phyloP scores from a whole-genome alignment of 2,329 filamentous ascomycete species.

The Daldinia eschscholtzii region DNA sequence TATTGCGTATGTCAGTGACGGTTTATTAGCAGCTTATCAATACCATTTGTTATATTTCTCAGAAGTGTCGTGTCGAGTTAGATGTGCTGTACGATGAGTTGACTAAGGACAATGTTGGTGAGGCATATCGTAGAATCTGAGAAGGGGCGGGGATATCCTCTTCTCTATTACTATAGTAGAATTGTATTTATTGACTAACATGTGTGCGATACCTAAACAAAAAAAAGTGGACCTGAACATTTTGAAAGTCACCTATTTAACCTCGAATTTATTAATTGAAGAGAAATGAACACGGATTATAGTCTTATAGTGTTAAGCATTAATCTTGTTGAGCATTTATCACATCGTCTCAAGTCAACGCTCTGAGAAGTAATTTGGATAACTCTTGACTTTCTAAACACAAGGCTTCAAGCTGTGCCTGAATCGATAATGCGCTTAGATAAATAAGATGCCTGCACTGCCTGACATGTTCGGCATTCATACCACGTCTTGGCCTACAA shows the following conservation, averaged over 20 bases:
- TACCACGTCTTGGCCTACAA: background rate
- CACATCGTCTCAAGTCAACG: no score
- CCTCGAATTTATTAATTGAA: no score
- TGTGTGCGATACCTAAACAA: no score
- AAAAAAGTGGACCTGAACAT: no score
- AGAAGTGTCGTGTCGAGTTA: background rate
- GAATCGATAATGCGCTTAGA: background rate
- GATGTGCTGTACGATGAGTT: background rate
- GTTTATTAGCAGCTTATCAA: background rate
- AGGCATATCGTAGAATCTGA: background rate
- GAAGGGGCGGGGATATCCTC: background rate
- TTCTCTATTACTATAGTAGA: background rate
- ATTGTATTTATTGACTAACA: no score
- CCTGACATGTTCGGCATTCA: background rate
- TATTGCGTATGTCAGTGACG: background rate
- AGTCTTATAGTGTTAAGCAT: no score
- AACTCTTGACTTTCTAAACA: background rate
- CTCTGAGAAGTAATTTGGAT: background rate
- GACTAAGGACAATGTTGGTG: background rate
- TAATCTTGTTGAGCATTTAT: no score
- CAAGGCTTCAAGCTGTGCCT: background rate
- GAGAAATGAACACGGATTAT: no score
- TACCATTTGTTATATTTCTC: background rate
- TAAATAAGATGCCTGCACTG: background rate
- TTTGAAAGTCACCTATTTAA: background rate